Conservation (phyloP, 768 basidiomycete species). For the Boletus rubescentipes region DNA sequence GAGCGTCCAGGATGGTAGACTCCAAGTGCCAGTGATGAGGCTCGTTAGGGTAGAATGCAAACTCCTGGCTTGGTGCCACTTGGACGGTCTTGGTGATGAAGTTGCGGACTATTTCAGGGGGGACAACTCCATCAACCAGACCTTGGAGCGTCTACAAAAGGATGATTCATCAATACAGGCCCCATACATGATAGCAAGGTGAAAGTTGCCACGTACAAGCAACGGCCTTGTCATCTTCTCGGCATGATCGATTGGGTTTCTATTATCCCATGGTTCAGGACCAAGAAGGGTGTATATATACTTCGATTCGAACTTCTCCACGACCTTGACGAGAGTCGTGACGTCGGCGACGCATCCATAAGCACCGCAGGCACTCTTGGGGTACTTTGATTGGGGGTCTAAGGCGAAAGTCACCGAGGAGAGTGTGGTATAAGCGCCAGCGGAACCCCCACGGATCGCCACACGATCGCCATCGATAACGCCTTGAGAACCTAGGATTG, state of each 20-base stretch:
- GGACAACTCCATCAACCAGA: constrained; percentile 59
- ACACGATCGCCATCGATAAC: constrained; percentile 62
- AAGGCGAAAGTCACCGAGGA: constrained; percentile 45
- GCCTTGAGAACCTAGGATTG: constrained; percentile 27
- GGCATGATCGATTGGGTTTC: constrained; percentile 19
- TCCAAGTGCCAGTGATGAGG: constrained; percentile 37
- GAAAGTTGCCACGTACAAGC: constrained; percentile 44
- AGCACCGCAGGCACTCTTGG: constrained; percentile 56
- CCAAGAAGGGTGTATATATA: constrained; percentile 63
- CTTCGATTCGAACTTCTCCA: constrained; percentile 66
- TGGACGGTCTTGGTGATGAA: constrained; percentile 23
- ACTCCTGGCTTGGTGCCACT: constrained; percentile 15
- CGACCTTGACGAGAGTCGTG: constrained; percentile 48
- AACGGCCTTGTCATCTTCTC: constrained; percentile 62
- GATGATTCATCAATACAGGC: not conserved
- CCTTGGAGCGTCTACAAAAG: constrained; percentile 61
- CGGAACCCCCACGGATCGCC: constrained; percentile 67
- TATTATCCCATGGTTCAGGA: constrained; percentile 28
- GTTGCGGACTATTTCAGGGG: constrained; percentile 50
- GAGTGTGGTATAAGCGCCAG: constrained; percentile 72
- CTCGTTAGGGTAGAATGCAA: constrained; percentile 41
- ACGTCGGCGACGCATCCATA: constrained; percentile 69
- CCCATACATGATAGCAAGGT: not conserved
- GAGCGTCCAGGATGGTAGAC: constrained; percentile 31
- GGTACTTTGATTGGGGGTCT: constrained; percentile 45